Conservation (phyloP, 2,329 filamentous ascomycete species). For the Bertia moriformis region DNA sequence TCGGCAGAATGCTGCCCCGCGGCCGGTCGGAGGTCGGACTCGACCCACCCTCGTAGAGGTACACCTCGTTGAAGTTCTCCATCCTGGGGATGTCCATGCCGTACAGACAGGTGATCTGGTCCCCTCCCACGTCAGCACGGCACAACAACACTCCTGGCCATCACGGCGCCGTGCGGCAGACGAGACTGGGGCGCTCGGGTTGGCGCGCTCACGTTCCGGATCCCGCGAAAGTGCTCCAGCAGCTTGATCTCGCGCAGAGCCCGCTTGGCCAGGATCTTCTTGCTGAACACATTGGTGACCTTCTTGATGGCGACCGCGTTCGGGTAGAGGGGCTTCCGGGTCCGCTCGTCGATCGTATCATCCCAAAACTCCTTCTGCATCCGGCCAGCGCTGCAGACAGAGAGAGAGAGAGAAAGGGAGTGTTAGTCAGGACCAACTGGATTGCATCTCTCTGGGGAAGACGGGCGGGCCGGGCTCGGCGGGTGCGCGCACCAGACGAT, state of each 20-base stretch:
- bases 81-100: slow-evolving; percentile 98
- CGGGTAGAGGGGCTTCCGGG: slow-evolving; percentile 75
- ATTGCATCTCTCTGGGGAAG: no score
- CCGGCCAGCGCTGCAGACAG: slow-evolving; percentile 20
- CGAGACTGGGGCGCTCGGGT: slow-evolving; percentile 3
- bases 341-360: slow-evolving; percentile 51
- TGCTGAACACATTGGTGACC: slow-evolving; percentile 99
- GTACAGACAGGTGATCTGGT: slow-evolving; percentile 94
- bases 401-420: slow-evolving; percentile 2
- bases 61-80: slow-evolving; percentile 97
- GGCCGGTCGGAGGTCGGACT: no score
- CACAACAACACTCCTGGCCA: no score
- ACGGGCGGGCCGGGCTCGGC: slow-evolving; percentile 2
- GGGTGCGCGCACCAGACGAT: slow-evolving; percentile 70
- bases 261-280: slow-evolving; percentile 98
- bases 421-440: no score
- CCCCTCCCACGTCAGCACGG: slow-evolving; percentile 24
- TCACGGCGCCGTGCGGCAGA: slow-evolving; percentile 16
- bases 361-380: slow-evolving; percentile 27
- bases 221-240: slow-evolving; percentile 87
- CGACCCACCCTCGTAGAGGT: slow-evolving; percentile 84
- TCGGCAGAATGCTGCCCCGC: no score
- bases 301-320: slow-evolving; percentile 99
- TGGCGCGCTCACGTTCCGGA: slow-evolving; percentile 67
- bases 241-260: slow-evolving; percentile 97